Base-by-base conservation (phyloP, 2,329 filamentous ascomycete species). In the Cladobotryum protrusum region DNA sequence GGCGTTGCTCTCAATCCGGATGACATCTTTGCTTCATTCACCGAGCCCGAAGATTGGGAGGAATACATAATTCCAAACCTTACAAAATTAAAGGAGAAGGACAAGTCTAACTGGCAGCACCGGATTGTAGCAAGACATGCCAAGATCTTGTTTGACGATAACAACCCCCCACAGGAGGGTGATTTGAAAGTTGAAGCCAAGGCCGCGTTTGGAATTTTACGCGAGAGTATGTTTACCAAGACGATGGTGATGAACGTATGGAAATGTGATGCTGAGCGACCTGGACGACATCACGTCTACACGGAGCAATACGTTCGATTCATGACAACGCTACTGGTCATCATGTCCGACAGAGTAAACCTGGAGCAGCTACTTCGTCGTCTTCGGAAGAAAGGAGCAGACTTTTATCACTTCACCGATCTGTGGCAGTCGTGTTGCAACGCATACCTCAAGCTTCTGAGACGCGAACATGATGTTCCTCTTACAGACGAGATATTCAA, bases 101-200 rank as follows among this genome's bases (percentile, higher is more conserved):
- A 96, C 68, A 95, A 95, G 72, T 87, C 88, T 1, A 92, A 93
- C 60, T 96, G 91, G 91, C 91, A 96, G 62, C 91, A 96, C 65
- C 86, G 91, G 17, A 90, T 96, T 70, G 88, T 89, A 47, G 84
- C 86, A 61, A 83, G 90, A 19, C 84, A 88, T 60, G 75, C 80
- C 2, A 71, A 69, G 33, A 78, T 83, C 17, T 59, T 82, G 7
- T 81, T 78, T 47, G 71, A 74, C 46, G 71, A 76, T 29, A 64
- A 68, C 35, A 63, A 67, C 40, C 41, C 56, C 40, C 54, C 49
- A 2, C 54, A 57, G 66, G 79, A 54, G 43, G 72, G 74, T 46
- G 73, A 56, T 5, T 66, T 77, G 13, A 51, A 51, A 12, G 80
- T 78, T 32, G 85, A 87, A 18, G 91, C 90, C 58, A 80, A 85